Evolutionary conservation across 106 monocot genomes (phyloP).

Genomic region (Allium sativum): DNA sequence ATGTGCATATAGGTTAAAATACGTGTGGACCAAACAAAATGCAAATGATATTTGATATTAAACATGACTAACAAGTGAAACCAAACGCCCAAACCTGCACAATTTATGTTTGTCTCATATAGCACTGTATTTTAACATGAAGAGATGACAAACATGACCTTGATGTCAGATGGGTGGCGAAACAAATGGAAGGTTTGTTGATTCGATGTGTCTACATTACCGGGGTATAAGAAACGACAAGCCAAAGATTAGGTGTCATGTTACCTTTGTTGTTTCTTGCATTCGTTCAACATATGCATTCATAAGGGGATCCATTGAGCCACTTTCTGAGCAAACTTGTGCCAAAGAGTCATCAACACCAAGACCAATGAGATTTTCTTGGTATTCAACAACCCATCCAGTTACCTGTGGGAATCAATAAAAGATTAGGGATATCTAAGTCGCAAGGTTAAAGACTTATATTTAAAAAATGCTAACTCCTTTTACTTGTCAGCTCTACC

Average conservation of each 20-base stretch:
- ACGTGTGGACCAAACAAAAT: no score
- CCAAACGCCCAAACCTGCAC: no score
- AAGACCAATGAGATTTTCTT: slow-evolving; percentile 83
- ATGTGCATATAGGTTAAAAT: no score
- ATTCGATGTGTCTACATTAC: no score
- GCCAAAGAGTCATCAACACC: slow-evolving; percentile 98
- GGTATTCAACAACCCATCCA: slow-evolving; percentile 97
- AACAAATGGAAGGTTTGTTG: no score
- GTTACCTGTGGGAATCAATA: slow-evolving; percentile 53
- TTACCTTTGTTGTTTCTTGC: slow-evolving; percentile 87
- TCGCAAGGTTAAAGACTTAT: no score
- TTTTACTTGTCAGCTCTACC: slow-evolving; percentile 23
- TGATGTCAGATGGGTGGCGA: no score
- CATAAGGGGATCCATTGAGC: slow-evolving; percentile 99
- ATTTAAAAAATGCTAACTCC: no score
- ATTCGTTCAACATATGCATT: slow-evolving; percentile 97
- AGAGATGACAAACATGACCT: background rate
- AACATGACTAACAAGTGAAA: no score
- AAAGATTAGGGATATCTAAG: background rate
- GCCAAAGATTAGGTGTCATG: no score
- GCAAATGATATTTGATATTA: no score
- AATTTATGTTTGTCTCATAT: background rate
- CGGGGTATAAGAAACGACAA: no score
- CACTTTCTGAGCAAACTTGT: slow-evolving; percentile 99
- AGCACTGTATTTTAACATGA: slow-evolving; percentile 1